phyloP scores from a whole-genome alignment of 768 basidiomycete genomes.

The Melanogaster broomeanus region DNA sequence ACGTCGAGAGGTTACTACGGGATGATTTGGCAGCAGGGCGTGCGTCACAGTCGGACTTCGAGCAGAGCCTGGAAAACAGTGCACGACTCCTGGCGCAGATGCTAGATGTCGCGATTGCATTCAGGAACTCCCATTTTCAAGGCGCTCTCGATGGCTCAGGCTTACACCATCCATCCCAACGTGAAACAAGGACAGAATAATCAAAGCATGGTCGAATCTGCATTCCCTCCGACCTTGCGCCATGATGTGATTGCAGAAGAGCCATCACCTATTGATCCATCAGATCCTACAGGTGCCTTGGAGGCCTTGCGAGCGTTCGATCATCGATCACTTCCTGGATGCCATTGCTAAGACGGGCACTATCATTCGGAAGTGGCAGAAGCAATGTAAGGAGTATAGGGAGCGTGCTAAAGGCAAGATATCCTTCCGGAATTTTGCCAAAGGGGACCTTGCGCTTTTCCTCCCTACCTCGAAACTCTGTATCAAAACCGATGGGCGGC shows the following conservation, averaged over 20 bases:
- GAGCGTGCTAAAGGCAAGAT: conserved; percentile 97
- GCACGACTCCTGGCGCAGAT: conserved; percentile 79
- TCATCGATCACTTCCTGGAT: conserved; percentile 83
- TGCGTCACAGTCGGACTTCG: conserved; percentile 65
- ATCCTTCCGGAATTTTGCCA: conserved; percentile 92
- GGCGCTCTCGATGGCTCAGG: conserved; percentile 62
- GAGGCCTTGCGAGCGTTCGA: conserved; percentile 75
- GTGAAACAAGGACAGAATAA: conserved; percentile 42
- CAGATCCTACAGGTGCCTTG: conserved; percentile 69
- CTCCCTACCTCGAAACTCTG: conserved; percentile 93
- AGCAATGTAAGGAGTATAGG: conserved; percentile 93
- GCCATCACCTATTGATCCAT: conserved; percentile 75
- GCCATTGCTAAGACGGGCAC: conserved; percentile 79
- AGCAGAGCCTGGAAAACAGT: conserved; percentile 64
- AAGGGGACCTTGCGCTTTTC: conserved; percentile 94
- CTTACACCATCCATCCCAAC: conserved; percentile 54
- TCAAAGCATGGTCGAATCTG: conserved; percentile 49
- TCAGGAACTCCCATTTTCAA: conserved; percentile 77
- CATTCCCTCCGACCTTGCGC: conserved; percentile 51
- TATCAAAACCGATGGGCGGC: conserved; percentile 97
- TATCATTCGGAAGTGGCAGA: conserved; percentile 95
- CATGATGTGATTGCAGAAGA: conserved; percentile 54
- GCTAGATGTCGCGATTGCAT: conserved; percentile 75
- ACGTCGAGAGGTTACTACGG: conserved; percentile 67
- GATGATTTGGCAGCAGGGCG: conserved; percentile 74